Evolutionary conservation across 2,329 filamentous ascomycete genomes (phyloP), one percentile per base, ranked within the genome.

Genomic region (Sphaerulina populicola): DNA sequence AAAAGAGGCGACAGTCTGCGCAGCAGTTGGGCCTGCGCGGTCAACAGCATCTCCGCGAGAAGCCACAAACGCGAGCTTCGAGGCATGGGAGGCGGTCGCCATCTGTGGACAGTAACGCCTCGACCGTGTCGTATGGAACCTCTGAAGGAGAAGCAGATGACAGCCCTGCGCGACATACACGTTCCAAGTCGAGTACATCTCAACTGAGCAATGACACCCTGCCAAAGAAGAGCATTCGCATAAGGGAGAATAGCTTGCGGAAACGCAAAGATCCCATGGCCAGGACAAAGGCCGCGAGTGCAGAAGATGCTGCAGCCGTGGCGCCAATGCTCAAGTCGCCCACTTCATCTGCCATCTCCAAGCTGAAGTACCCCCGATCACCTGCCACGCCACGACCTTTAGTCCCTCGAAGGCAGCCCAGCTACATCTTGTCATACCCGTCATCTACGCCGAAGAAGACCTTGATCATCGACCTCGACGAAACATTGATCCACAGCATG

Each of bases 401-500:
- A 45, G 86, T 98, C 49, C 93, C 93, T 27, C 81, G 84, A 55
- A 84, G 90, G 49, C 87, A 95, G 64, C 88, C 90, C 15, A 96
- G 90, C 0, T 96, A 95, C 66, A 79, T 88, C 38, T 80, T 83
- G 52, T 67, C 79, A 27, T 64, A 63, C 50, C 75, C 79, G 52
- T 71, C 79, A 55, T 66, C 77, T 52, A 74, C 80, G 41, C 82
- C 84, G 54, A 85, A 93, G 64, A 98, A 98, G 75, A 98, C 93
- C 0, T 72, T 98, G 53, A 90, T 98, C 57, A 77, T 98, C 47
- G 93, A 98, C 68, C 80, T 98, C 14, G 93, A 98, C 69, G 93
- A 98, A 71, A 98, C 93, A 0, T 73, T 98, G 60, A 98, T 98
- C 60, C 93, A 98, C 75, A 96, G 89, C 69, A 89, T 97, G 78